Percentiles rank a stretch among this genome's conserved stretches.
phyloP scores from a whole-genome alignment of 2,329 filamentous ascomycete genomes.

The Davidsoniella eucalypti region DNA sequence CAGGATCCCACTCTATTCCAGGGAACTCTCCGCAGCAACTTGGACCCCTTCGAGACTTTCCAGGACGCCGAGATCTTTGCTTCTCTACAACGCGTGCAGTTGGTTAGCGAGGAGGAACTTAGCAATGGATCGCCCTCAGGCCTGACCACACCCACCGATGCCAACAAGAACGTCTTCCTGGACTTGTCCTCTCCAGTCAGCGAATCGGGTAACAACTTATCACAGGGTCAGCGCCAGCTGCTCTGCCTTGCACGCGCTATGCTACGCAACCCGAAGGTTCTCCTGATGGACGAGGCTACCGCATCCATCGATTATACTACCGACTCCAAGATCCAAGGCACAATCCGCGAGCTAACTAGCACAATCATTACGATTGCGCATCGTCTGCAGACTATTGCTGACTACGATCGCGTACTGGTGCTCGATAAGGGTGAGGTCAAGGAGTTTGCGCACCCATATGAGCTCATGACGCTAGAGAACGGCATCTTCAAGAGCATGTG shows the following conservation, averaged over 20 bases:
- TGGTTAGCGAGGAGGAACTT: slow-evolving; percentile 49
- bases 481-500: slow-evolving; percentile 50
- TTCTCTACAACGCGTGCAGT: slow-evolving; percentile 71
- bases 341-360: slow-evolving; percentile 79
- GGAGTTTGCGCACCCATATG: slow-evolving; percentile 82
- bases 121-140: slow-evolving; percentile 11
- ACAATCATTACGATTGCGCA: slow-evolving; percentile 97
- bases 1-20: slow-evolving; percentile 93
- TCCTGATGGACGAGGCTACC: slow-evolving; percentile 99
- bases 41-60: slow-evolving; percentile 82
- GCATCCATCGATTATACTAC: slow-evolving; percentile 95
- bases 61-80: slow-evolving; percentile 82
- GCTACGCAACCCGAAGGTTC: slow-evolving; percentile 75
- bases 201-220: slow-evolving; percentile 86
- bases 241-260: slow-evolving; percentile 85
- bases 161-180: slow-evolving; percentile 90
- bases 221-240: slow-evolving; percentile 88
- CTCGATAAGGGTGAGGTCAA: slow-evolving; percentile 76
- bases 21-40: slow-evolving; percentile 77
- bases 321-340: slow-evolving; percentile 89
- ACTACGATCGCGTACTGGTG: slow-evolving; percentile 95
- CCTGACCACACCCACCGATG: slow-evolving; percentile 25
- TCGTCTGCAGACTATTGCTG: slow-evolving; percentile 86
- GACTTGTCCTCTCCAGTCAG: slow-evolving; percentile 70
- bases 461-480: slow-evolving; percentile 54